A percentile compares a stretch with the other conserved stretches of the same genome.
Conservation (phyloP, 75 land plant species). For the Pinus albicaulis region DNA sequence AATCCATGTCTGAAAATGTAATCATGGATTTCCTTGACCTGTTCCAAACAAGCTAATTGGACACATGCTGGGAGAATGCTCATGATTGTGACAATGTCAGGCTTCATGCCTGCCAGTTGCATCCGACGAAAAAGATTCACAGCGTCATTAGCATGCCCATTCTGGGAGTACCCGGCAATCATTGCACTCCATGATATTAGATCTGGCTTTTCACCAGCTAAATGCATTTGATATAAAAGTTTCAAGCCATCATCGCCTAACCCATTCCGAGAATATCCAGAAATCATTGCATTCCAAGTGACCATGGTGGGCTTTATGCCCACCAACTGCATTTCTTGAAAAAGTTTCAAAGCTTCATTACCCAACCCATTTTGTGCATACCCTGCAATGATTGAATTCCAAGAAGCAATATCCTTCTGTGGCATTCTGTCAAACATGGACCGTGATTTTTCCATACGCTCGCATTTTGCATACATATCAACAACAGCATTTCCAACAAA, state of each 20-base stretch:
- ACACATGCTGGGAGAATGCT: constrained; percentile 57
- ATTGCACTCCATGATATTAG: background rate
- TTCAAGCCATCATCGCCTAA: constrained; percentile 18
- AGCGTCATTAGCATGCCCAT: constrained; percentile 18
- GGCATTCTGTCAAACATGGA: constrained; percentile 32
- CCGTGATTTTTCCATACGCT: constrained; percentile 30
- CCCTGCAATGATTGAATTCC: constrained; percentile 47
- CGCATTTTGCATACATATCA: constrained; percentile 62
- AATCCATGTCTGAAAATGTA: background rate
- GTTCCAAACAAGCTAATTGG: constrained; percentile 29
- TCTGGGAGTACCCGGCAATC: constrained; percentile 14
- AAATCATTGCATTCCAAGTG: constrained; percentile 50
- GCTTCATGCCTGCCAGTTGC: background rate
- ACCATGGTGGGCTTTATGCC: constrained; percentile 3
- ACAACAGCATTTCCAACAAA: constrained; percentile 49
- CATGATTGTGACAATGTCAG: constrained; percentile 60
- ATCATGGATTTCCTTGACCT: background rate
- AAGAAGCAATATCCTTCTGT: constrained; percentile 42
- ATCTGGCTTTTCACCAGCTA: background rate
- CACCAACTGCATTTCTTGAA: constrained; percentile 31
- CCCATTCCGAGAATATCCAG: constrained; percentile 13
- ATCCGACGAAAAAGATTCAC: constrained; percentile 32
- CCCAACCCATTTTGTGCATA: constrained; percentile 61
- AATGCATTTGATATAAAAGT: constrained; percentile 22
- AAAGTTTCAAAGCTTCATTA: constrained; percentile 40